These are phyloP conservation scores for Tetrahymena borealis DNA, from an alignment of 73 alveolate species.

Conservation along the genomic window DNA sequence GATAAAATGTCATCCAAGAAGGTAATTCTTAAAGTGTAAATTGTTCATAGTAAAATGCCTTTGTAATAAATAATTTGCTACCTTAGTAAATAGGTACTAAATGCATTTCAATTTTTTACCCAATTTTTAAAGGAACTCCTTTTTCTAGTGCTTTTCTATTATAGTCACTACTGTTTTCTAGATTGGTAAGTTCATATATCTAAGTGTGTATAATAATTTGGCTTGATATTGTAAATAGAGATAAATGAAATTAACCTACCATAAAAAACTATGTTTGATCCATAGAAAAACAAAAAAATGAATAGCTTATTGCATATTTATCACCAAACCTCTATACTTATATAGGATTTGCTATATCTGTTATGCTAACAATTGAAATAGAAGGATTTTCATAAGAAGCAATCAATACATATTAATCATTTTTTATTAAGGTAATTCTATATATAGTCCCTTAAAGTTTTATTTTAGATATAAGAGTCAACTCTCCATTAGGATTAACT, in stretches of 20 bases:
- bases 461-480: background rate
- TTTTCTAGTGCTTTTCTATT: background rate
- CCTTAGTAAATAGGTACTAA: background rate
- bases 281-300: background rate
- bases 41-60: background rate
- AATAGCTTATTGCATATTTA: background rate
- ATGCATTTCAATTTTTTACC: background rate
- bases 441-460: background rate
- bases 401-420: background rate
- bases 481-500: background rate
- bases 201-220: background rate
- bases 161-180: background rate
- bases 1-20: background rate
- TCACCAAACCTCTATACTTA: background rate
- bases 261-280: background rate
- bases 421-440: background rate
- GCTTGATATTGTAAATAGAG: background rate
- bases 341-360: background rate
- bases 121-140: background rate
- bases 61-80: background rate
- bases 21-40: background rate
- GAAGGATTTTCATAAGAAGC: background rate
- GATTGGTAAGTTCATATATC: background rate
- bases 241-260: background rate
- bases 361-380: background rate